Conservation (phyloP, 2,329 filamentous ascomycete species). For the Aspergillus phoenicis region DNA sequence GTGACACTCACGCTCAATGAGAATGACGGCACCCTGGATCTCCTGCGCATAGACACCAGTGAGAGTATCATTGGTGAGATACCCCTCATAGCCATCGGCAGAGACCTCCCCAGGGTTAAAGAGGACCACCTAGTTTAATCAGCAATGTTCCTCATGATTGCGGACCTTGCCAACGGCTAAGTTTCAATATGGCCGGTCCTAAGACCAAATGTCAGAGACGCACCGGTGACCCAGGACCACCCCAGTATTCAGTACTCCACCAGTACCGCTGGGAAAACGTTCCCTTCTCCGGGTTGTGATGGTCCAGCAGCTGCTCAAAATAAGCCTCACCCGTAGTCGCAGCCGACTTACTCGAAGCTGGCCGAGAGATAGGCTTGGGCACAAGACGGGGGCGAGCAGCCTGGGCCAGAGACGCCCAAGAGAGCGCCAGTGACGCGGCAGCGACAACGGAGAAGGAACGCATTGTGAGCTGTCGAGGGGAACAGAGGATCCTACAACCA, state of each 20-base stretch:
- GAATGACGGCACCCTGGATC: slow-evolving; percentile 56
- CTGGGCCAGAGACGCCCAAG: background rate
- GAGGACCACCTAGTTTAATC: slow-evolving; percentile 45
- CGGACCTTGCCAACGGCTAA: background rate
- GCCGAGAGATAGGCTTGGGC: background rate
- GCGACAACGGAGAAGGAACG: background rate
- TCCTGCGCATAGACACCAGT: slow-evolving; percentile 56
- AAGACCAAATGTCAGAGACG: slow-evolving; percentile 18
- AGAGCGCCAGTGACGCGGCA: background rate
- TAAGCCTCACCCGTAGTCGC: background rate
- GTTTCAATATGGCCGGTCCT: background rate
- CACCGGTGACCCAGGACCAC: slow-evolving; percentile 58
- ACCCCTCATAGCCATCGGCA: slow-evolving; percentile 52
- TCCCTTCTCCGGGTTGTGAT: slow-evolving; percentile 57
- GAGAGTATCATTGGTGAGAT: slow-evolving; percentile 54
- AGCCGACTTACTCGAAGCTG: background rate
- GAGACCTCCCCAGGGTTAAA: slow-evolving; percentile 58
- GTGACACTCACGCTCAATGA: slow-evolving; percentile 54
- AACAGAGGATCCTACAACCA: background rate
- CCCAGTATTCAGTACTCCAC: slow-evolving; percentile 56
- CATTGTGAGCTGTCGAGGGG: slow-evolving; percentile 3
- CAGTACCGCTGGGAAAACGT: slow-evolving; percentile 60
- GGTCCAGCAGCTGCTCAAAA: slow-evolving; percentile 63
- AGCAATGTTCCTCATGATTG: background rate
- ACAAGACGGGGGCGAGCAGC: slow-evolving; percentile 2